Evolutionary conservation across 352 stramenopile species (phyloP).

Genomic region (Phytophthora constricta): DNA sequence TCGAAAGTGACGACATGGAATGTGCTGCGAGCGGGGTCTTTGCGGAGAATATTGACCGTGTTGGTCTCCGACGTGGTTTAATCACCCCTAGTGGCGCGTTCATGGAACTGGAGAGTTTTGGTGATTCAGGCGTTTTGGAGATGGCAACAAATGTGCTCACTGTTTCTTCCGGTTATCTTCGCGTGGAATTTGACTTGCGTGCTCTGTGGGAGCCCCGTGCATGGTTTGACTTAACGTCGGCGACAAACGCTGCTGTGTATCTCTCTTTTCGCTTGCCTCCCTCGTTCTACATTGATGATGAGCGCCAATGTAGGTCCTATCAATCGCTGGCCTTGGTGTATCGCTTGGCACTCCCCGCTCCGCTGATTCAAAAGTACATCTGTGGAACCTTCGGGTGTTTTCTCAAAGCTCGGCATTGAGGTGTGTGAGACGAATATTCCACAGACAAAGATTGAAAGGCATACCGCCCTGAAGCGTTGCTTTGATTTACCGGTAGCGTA

Average conservation of each 20-base stretch:
- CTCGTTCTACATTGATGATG: conserved; percentile 39
- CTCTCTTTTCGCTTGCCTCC: conserved; percentile 48
- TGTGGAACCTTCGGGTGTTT: conserved; percentile 62
- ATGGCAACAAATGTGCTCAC: conserved; percentile 28
- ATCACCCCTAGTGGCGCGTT: conserved; percentile 43
- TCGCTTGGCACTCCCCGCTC: conserved; percentile 33
- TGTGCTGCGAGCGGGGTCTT: conserved; percentile 28
- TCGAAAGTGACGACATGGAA: conserved; percentile 55
- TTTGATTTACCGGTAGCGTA: conserved; percentile 50
- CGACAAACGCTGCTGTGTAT: conserved; percentile 33
- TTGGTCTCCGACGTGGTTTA: conserved; percentile 40
- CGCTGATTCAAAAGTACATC: conserved; percentile 11
- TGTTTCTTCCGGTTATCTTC: conserved; percentile 19
- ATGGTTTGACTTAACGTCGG: conserved; percentile 52
- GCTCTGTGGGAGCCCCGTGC: conserved; percentile 47
- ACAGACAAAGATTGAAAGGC: conserved; percentile 7
- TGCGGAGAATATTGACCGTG: conserved; percentile 22
- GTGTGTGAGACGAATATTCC: conserved; percentile 53
- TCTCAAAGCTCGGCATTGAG: conserved; percentile 54
- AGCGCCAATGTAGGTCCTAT: conserved; percentile 38
- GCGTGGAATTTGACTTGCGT: conserved; percentile 55
- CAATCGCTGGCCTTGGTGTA: conserved; percentile 54
- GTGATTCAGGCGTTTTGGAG: conserved; percentile 18
- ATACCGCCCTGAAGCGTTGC: background rate
- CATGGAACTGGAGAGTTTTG: conserved; percentile 36